Conservation (phyloP, 2,329 filamentous ascomycete species). For the Penicillium italicum region DNA sequence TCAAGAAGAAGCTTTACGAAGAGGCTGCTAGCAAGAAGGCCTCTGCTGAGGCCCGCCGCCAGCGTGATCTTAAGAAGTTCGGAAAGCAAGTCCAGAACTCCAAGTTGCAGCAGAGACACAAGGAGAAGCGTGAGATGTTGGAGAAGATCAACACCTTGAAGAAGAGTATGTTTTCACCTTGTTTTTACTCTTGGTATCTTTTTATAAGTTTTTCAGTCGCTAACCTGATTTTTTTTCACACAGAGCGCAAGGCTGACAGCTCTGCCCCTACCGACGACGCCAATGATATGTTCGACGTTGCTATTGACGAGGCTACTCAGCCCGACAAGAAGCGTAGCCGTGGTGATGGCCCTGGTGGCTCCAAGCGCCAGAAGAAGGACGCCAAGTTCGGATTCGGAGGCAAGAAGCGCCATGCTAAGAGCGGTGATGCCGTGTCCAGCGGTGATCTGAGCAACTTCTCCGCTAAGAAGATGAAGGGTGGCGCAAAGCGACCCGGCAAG, state of each 20-base stretch:
- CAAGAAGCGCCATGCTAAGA: slow-evolving; percentile 90
- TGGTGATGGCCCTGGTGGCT: slow-evolving; percentile 38
- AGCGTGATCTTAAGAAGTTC: slow-evolving; percentile 97
- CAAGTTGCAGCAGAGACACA: slow-evolving; percentile 89
- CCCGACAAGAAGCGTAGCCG: slow-evolving; percentile 50
- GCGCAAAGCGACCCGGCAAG: slow-evolving; percentile 51
- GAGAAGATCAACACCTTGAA: slow-evolving; percentile 95
- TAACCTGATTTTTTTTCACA: slow-evolving; percentile 6
- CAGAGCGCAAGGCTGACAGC: slow-evolving; percentile 72
- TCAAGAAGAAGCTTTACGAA: slow-evolving; percentile 89
- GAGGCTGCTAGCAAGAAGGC: slow-evolving; percentile 92
- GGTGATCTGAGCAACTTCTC: slow-evolving; percentile 79
- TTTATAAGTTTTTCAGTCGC: slow-evolving; percentile 21
- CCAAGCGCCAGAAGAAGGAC: slow-evolving; percentile 89
- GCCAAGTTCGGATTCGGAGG: slow-evolving; percentile 93
- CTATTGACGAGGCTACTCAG: slow-evolving; percentile 67
- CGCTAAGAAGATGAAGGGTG: slow-evolving; percentile 76
- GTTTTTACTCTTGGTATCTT: background rate
- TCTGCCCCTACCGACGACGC: slow-evolving; percentile 64
- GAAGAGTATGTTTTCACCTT: slow-evolving; percentile 68
- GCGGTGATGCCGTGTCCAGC: slow-evolving; percentile 78
- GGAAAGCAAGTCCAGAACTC: slow-evolving; percentile 97
- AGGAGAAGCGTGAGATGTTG: slow-evolving; percentile 85
- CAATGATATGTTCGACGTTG: slow-evolving; percentile 86
- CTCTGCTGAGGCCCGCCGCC: slow-evolving; percentile 81